These are phyloP conservation scores for Ambrosia hybrid DNA, from an alignment of 140 eudicot species.

Conservation along the genomic window DNA sequence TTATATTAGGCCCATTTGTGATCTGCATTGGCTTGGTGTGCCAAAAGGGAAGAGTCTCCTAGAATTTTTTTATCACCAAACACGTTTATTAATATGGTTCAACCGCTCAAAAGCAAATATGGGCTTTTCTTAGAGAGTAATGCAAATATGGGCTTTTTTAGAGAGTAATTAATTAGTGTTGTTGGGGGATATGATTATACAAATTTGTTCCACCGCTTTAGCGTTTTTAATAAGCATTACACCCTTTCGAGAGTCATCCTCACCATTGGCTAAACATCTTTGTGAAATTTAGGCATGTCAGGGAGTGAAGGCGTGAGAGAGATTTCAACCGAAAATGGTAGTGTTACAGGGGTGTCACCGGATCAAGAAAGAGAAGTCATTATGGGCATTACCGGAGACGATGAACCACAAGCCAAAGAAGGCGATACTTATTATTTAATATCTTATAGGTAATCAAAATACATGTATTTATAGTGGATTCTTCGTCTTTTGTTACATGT, in stretches of 20 bases:
- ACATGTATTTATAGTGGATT: conserved; percentile 5
- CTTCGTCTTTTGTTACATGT: conserved; percentile 14
- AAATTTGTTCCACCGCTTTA: conserved; percentile 8
- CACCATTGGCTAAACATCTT: conserved; percentile 22
- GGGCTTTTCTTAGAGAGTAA: conserved; percentile 21
- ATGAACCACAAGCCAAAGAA: conserved; percentile 66
- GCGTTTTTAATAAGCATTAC: conserved; percentile 11
- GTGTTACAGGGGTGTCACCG: conserved; percentile 46
- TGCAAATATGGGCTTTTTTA: conserved; percentile 19
- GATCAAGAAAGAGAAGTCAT: conserved; percentile 59
- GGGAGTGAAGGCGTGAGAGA: conserved; percentile 33
- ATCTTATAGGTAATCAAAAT: conserved; percentile 54
- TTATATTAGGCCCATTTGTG: neutral
- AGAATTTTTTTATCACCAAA: neutral
- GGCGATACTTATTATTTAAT: conserved; percentile 72
- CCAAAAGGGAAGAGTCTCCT: conserved; percentile 9
- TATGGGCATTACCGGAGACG: conserved; percentile 42
- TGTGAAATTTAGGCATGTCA: conserved; percentile 23
- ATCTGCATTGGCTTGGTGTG: conserved; percentile 9
- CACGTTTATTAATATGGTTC: conserved; percentile 1
- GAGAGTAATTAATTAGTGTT: conserved; percentile 20
- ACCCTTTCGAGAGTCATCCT: conserved; percentile 21
- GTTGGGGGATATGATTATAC: conserved; percentile 3
- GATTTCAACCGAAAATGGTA: conserved; percentile 27
- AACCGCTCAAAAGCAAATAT: conserved; percentile 2